Percentiles rank a stretch among this genome's conserved stretches.
Conservation (phyloP, 1,139 yeast species). For the Torulaspora pretoriensis region DNA sequence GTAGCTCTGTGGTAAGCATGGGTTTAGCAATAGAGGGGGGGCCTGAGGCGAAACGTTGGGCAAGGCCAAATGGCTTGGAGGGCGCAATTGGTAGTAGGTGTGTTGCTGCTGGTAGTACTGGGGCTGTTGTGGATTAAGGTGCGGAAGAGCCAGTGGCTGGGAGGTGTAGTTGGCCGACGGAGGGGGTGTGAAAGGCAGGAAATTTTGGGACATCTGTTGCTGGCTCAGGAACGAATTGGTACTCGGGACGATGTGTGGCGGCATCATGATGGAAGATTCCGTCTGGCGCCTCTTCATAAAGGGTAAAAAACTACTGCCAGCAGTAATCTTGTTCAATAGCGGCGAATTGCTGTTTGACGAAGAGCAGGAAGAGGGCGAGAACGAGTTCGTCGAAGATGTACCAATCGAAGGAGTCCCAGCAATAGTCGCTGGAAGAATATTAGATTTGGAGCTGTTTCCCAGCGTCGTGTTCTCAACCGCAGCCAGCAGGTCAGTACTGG, state of each 20-base stretch:
- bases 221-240: conserved; percentile 4
- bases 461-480: conserved; percentile 58
- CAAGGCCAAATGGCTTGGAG: conserved; percentile 1
- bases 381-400: neutral
- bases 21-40: neutral
- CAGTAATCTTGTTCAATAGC: conserved; percentile 11
- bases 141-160: conserved; percentile 8
- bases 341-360: conserved; percentile 7
- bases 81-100: conserved; percentile 5
- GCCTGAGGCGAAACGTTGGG: neutral
- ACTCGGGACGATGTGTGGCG: conserved; percentile 4
- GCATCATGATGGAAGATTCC: conserved; percentile 1
- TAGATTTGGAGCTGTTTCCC: conserved; percentile 37
- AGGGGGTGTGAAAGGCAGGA: conserved; percentile 3
- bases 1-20: neutral
- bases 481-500: conserved; percentile 57
- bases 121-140: conserved; percentile 8
- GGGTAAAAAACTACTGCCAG: conserved; percentile 11
- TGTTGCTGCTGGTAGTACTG: conserved; percentile 6
- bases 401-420: neutral
- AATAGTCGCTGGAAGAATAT: neutral
- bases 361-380: conserved; percentile 1
- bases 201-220: conserved; percentile 3
- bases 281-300: conserved; percentile 11
- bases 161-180: conserved; percentile 5